Evolutionary conservation across 176 grass and related monocot genomes (phyloP).

Genomic region (Hordeum marinum): DNA sequence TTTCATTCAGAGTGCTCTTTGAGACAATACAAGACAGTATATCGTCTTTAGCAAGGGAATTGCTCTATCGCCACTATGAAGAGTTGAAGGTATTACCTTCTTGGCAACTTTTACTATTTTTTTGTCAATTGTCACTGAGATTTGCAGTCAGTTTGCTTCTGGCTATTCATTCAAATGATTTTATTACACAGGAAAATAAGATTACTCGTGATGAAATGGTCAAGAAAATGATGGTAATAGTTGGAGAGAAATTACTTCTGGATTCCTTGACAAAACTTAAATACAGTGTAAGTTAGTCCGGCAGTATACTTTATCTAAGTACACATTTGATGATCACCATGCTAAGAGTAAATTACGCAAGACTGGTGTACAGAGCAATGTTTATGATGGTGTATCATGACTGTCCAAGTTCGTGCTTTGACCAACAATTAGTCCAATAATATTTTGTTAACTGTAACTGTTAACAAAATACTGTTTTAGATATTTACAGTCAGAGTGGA

Average conservation of each 20-base stretch:
- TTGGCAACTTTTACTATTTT: background rate
- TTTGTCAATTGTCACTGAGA: background rate
- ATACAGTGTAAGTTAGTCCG: slow-evolving; percentile 30
- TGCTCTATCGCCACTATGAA: slow-evolving; percentile 51
- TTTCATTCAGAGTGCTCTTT: slow-evolving; percentile 49
- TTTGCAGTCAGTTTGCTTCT: background rate
- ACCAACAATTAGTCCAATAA: background rate
- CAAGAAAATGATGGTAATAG: slow-evolving; percentile 48
- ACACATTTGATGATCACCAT: background rate
- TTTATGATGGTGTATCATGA: background rate
- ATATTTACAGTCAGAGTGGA: background rate
- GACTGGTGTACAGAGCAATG: background rate
- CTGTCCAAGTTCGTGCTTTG: background rate
- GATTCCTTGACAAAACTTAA: slow-evolving; percentile 33
- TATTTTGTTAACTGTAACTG: background rate
- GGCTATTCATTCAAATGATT: background rate
- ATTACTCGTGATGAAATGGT: slow-evolving; percentile 55
- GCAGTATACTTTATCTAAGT: background rate
- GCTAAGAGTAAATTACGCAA: background rate
- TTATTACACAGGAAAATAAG: slow-evolving; percentile 34
- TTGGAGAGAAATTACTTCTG: slow-evolving; percentile 43
- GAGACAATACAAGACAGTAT: slow-evolving; percentile 30
- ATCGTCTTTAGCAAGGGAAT: slow-evolving; percentile 38
- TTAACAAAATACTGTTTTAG: background rate
- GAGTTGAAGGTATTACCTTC: slow-evolving; percentile 41